These are phyloP conservation scores for Eustoma russellianum DNA, from an alignment of 257 asterid genomes.

Conservation along the genomic window DNA sequence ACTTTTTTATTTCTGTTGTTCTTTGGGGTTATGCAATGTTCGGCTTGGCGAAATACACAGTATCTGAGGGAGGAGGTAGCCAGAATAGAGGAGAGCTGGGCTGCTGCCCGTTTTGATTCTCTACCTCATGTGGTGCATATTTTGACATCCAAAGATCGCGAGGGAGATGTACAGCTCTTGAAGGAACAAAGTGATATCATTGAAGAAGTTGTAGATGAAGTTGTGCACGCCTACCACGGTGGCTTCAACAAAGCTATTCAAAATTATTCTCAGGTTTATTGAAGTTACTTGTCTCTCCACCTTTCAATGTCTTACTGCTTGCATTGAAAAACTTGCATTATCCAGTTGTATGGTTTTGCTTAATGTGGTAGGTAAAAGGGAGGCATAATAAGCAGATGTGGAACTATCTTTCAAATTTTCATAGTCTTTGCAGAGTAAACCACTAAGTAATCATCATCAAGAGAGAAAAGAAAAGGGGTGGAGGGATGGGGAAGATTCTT, in stretches of 20 bases:
- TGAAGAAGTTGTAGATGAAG: conserved; percentile 98
- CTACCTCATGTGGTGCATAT: conserved; percentile 97
- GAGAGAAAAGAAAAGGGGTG: too few species aligned
- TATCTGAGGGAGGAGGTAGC: conserved; percentile 75
- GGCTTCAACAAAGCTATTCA: conserved; percentile 99
- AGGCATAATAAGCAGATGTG: too few species aligned
- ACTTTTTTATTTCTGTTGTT: conserved; percentile 9
- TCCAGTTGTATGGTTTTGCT: not conserved
- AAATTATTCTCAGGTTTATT: conserved; percentile 94
- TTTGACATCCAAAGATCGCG: conserved; percentile 94
- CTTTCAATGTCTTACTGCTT: not conserved
- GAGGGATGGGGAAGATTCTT: too few species aligned
- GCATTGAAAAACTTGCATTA: not conserved
- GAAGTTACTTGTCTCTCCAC: conserved; percentile 6
- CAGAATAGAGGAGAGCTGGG: conserved; percentile 92
- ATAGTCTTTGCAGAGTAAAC: too few species aligned
- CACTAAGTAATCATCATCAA: too few species aligned
- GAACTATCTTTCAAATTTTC: too few species aligned
- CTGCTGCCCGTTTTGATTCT: conserved; percentile 93
- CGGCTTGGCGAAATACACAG: conserved; percentile 40
- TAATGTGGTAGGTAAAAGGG: too few species aligned
- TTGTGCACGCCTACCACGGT: conserved; percentile 93
- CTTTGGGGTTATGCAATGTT: not conserved
- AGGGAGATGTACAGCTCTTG: conserved; percentile 68
- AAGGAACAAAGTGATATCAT: conserved; percentile 94